These are phyloP conservation scores for Dissoconium aciculare DNA, from an alignment of 2,329 filamentous ascomycete genomes.

Conservation along the genomic window DNA sequence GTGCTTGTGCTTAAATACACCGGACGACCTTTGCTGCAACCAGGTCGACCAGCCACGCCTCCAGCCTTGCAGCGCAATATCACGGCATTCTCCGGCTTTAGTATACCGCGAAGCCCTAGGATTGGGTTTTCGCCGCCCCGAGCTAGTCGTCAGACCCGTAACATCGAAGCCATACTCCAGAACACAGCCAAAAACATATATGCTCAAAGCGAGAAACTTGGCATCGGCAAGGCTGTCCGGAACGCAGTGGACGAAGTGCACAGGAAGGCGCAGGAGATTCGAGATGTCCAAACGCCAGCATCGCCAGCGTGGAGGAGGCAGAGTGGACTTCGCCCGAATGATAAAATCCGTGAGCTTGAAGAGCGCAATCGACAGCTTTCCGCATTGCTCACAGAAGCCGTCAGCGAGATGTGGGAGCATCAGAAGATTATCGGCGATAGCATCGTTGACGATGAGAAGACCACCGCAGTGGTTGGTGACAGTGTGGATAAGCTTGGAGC, in stretches of 20 bases:
- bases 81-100: slow-evolving; percentile 20
- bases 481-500: slow-evolving; percentile 30
- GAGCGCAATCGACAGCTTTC: slow-evolving; percentile 52
- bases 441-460: slow-evolving; percentile 25
- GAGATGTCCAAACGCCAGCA: slow-evolving; percentile 29
- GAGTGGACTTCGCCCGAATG: slow-evolving; percentile 26
- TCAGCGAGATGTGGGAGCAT: slow-evolving; percentile 47
- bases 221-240: slow-evolving; percentile 67
- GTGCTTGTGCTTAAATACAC: slow-evolving; percentile 59
- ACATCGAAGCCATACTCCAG: slow-evolving; percentile 57
- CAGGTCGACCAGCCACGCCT: slow-evolving; percentile 19
- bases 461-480: slow-evolving; percentile 20
- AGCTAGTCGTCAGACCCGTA: slow-evolving; percentile 24
- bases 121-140: slow-evolving; percentile 8
- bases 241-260: slow-evolving; percentile 67
- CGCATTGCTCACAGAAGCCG: slow-evolving; percentile 51
- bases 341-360: slow-evolving; percentile 39
- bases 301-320: slow-evolving; percentile 24
- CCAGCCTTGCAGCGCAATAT: slow-evolving; percentile 23
- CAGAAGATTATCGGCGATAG: slow-evolving; percentile 30
- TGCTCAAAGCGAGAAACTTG: slow-evolving; percentile 58
- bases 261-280: slow-evolving; percentile 56
- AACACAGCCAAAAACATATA: slow-evolving; percentile 62
- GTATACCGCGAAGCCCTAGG: slow-evolving; percentile 6
- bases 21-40: slow-evolving; percentile 24